Conservation (phyloP, 2,329 filamentous ascomycete species). For the Pseudogymnoascus sp. region DNA sequence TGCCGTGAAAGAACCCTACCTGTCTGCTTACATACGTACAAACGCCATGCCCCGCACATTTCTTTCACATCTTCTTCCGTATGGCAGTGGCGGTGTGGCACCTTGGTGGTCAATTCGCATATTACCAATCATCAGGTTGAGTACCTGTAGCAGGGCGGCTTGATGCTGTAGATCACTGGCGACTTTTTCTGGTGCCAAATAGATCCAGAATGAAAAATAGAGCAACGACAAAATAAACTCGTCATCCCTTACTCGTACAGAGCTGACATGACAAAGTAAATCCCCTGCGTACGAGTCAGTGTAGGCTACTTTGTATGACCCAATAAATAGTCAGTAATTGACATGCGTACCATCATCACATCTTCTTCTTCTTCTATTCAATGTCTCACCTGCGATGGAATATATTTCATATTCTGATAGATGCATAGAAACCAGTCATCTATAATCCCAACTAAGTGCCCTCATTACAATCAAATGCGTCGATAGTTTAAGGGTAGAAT, state of each 20-base stretch:
- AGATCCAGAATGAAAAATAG: neutral
- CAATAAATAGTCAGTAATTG: neutral
- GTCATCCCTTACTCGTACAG: neutral
- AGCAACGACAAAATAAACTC: neutral
- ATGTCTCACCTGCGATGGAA: neutral
- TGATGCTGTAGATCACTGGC: neutral
- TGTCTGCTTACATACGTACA: neutral
- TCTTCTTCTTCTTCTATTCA: neutral
- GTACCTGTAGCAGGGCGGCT: neutral
- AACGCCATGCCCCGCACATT: neutral
- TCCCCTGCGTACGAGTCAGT: neutral
- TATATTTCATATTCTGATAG: neutral
- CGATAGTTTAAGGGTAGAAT: constrained; percentile 9
- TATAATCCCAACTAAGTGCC: neutral
- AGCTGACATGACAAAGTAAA: neutral
- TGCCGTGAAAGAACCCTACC: neutral
- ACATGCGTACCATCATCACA: neutral
- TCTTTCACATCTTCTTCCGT: neutral
- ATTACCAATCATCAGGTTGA: neutral
- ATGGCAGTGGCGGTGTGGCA: neutral
- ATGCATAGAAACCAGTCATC: neutral
- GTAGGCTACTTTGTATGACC: neutral
- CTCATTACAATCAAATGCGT: neutral
- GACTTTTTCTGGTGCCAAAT: neutral
- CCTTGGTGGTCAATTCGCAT: neutral